Base-by-base conservation (phyloP, 228 moss, liverwort and hornwort species). In the Sphagnum fallax region DNA sequence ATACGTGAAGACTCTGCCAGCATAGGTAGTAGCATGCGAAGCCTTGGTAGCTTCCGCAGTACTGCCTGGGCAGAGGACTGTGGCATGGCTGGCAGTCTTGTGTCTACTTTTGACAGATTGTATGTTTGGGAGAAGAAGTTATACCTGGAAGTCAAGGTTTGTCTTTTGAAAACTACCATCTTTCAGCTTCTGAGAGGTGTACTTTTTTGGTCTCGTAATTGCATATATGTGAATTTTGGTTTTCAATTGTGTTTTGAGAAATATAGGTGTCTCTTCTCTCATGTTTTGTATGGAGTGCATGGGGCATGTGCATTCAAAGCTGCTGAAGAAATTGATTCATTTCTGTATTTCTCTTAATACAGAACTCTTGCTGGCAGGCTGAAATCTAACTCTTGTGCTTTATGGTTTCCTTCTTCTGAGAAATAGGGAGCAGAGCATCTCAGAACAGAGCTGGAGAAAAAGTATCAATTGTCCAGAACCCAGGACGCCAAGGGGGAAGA, bases 91-190 rank as follows among this genome's bases (percentile, higher is more conserved):
- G 85, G 81, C 64, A 87, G 92, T 67, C 89, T 88, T 52, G 86
- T 86, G 5, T 82, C 86, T 47, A 87, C 89, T n/a, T 78, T 92
- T 58, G 92, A 89, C 67, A 84, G 87, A 73, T 73, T 92, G 67
- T 80, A 84, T 47, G 87, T 85, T 61, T 92, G 92, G 92, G 89
- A 92, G 75, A 89, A 87, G 59, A 92, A 92, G 69, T 87, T 92
- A 6, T 87, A 81, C 48, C 67, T 83, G 58, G 92, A 92, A 87
- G 92, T 92, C n/a, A 92, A 92, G 89, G 91, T 91, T 60, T 49
- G 69, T 32, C 32, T 32, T 32, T 32, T 32, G 32, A 32, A 32
- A 32, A 32, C 32, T 32, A 32, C 32, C 32, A 32, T 32, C 32
- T 32, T 32, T 1, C 32, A 32, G 32, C 32, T 32, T 2, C 2